Evolutionary conservation across 768 basidiomycete species (phyloP).

Genomic region (Rhodocollybia butyracea): DNA sequence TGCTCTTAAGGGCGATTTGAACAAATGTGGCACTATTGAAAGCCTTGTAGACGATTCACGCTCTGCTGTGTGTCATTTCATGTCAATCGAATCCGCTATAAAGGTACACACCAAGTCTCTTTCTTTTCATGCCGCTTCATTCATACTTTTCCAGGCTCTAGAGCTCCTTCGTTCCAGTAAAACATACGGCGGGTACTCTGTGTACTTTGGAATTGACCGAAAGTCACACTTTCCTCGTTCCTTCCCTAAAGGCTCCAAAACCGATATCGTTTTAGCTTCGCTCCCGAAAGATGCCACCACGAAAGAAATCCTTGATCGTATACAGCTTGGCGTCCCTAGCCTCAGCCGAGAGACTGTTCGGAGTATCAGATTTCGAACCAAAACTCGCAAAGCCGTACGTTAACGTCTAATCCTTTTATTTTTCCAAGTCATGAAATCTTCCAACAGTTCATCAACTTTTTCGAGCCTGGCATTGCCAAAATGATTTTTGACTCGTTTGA

Average conservation of each 20-base stretch:
- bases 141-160: neutral
- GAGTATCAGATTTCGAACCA: neutral
- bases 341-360: neutral
- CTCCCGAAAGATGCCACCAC: neutral
- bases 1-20: neutral
- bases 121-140: neutral
- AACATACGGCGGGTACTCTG: neutral
- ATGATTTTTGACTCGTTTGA: neutral
- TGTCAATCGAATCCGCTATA: neutral
- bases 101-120: neutral
- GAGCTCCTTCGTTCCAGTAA: neutral
- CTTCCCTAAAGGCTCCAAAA: neutral
- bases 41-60: neutral
- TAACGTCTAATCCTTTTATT: no score
- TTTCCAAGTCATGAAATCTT: no score
- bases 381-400: neutral
- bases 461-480: slow-evolving; percentile 1
- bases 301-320: neutral
- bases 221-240: neutral
- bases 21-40: neutral
- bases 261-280: neutral
- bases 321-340: neutral
- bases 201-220: neutral
- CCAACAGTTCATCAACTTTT: slow-evolving; percentile 6
- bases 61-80: neutral